Evolutionary conservation across 1,284 basidiomycete genomes (phyloP).

Genomic region (Cryptococcus sp.): DNA sequence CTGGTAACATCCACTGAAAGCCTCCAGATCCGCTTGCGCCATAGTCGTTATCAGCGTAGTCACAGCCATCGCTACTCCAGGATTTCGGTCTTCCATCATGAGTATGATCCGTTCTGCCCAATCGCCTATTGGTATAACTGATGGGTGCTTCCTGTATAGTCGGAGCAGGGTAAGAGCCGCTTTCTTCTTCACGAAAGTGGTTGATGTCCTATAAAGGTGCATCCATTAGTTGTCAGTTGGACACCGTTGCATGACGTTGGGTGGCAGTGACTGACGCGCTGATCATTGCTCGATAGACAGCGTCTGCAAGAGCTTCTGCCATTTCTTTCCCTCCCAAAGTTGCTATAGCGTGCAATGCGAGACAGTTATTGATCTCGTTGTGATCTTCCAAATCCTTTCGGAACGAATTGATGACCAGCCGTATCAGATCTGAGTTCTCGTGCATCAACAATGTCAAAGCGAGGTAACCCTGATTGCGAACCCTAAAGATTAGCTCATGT

Average conservation of each 20-base stretch:
- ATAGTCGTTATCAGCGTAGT: slow-evolving; percentile 92
- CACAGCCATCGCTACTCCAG: slow-evolving; percentile 92
- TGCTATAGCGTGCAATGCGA: slow-evolving; percentile 96
- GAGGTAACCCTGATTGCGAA: slow-evolving; percentile 77
- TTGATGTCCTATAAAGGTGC: slow-evolving; percentile 70
- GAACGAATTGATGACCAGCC: slow-evolving; percentile 96
- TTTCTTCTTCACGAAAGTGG: slow-evolving; percentile 96
- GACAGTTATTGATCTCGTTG: slow-evolving; percentile 92
- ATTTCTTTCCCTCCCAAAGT: slow-evolving; percentile 98
- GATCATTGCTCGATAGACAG: slow-evolving; percentile 92
- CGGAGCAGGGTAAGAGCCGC: slow-evolving; percentile 91
- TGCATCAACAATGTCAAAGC: slow-evolving; percentile 97
- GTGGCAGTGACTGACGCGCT: slow-evolving; percentile 75
- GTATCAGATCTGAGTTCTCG: slow-evolving; percentile 94
- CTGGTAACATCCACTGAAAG: slow-evolving; percentile 86
- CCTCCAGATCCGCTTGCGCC: slow-evolving; percentile 89
- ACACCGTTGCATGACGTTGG: neutral
- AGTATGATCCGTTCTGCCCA: slow-evolving; percentile 95
- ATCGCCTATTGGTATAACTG: slow-evolving; percentile 86
- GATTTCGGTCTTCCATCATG: slow-evolving; percentile 89
- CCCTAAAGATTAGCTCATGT: slow-evolving; percentile 2
- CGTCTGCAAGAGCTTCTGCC: slow-evolving; percentile 90
- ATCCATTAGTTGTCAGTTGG: neutral
- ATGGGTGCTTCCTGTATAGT: slow-evolving; percentile 93
- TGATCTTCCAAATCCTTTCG: slow-evolving; percentile 95